These are phyloP conservation scores for Penicillium silybi DNA, from an alignment of 495 filamentous ascomycete genomes.

Conservation along the genomic window DNA sequence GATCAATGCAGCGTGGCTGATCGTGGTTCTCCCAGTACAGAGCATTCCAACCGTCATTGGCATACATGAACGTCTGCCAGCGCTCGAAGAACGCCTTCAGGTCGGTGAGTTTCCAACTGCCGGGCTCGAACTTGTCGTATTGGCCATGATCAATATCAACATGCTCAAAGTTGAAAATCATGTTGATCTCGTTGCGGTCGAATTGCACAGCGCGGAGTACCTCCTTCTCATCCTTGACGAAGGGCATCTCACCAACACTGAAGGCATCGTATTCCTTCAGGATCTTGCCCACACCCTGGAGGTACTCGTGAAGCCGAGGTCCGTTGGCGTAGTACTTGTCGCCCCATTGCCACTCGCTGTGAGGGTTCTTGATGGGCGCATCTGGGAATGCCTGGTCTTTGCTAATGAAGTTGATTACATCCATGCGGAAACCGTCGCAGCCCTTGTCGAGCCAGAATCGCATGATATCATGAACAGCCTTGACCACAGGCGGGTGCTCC, in stretches of 20 bases:
- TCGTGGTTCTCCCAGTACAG: conserved; percentile 75
- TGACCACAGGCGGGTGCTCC: conserved; percentile 57
- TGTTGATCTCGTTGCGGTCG: conserved; percentile 60
- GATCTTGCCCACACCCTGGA: conserved; percentile 59
- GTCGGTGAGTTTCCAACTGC: conserved; percentile 50
- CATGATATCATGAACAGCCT: conserved; percentile 65
- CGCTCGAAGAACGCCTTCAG: conserved; percentile 56
- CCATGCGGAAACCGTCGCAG: conserved; percentile 67
- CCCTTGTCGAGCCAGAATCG: conserved; percentile 69
- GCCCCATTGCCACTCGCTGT: conserved; percentile 50
- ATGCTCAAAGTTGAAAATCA: conserved; percentile 73
- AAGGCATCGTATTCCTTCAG: conserved; percentile 65
- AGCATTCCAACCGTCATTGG: conserved; percentile 69
- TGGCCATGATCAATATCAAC: conserved; percentile 55
- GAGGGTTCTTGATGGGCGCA: conserved; percentile 52
- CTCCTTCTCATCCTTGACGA: conserved; percentile 53
- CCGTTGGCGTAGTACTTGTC: conserved; percentile 59
- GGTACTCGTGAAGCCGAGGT: conserved; percentile 61
- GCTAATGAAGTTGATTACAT: conserved; percentile 63
- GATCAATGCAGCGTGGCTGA: conserved; percentile 59
- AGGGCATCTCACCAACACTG: conserved; percentile 69
- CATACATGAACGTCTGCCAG: conserved; percentile 67
- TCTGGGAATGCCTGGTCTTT: conserved; percentile 60
- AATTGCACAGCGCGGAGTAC: conserved; percentile 56
- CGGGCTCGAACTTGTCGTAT: conserved; percentile 47